Evolutionary conservation across 306 rosid genomes (phyloP), one percentile per base, ranked within the genome.

Genomic region (Medicago arabica): DNA sequence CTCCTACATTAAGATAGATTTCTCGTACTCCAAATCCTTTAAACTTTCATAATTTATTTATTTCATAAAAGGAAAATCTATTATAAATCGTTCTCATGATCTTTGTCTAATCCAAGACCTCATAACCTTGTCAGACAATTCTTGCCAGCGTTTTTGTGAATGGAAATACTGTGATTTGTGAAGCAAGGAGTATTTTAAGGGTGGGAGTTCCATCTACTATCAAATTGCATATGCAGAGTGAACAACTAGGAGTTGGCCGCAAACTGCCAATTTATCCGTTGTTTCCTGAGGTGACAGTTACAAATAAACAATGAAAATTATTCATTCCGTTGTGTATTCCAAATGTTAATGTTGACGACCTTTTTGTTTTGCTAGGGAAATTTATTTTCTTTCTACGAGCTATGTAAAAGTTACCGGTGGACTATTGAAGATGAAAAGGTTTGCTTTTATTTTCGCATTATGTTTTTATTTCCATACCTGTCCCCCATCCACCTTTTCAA

Each of bases 351-450:
- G 71, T 79, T 76, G 18, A 75, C 15, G 5, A 8, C 66, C 76
- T 70, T 50, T 57, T 71, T 38, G 74, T 70, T 36, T 80, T 84
- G 58, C 44, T 90, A 93, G 97, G 98, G 98, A 50, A 86, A 83
- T 72, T 62, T 90, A 68, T 90, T 92, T 87, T 91, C 98, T 58
- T 86, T 92, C 79, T 92, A 94, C 75, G 97, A 92, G 86, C 92
- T 88, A 46, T 94, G 98, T 88, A 87, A 81, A 85, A 85, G 82
- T 78, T 94, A 88, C 88, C 91, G 61, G 74, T 94, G 98, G 98
- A 90, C 88, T 68, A 62, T 90, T 64, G 98, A 88, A 78, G 97
- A 94, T 85, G 92, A 87, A 74, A 87, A 88, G 96, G 98, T 93
- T 64, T 69, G 80, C 38, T 63, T 65, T 55, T 69, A 18, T 74